Base-by-base conservation (phyloP, 164 flowering plant genomes). In the Hamamelis virginiana region DNA sequence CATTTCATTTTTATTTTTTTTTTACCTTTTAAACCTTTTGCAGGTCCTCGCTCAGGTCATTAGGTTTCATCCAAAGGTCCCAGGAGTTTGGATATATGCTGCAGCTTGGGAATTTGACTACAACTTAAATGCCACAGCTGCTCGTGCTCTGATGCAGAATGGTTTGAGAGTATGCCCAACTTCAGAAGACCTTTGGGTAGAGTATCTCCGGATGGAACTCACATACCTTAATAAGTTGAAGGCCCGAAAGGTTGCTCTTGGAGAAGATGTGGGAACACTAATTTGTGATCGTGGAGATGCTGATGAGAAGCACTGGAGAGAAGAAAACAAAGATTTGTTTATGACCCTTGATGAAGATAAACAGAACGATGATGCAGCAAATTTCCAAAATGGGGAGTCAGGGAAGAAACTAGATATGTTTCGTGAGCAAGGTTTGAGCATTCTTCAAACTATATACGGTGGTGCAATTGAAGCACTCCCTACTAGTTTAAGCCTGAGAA, bases 61-160 rank as follows among this genome's bases (percentile, higher is more conserved):
- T 16, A 86, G 93, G 75, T 89, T 84, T 75, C 98, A 95, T 76
- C 97, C 99, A 1, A 95, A 89, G 73, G 90, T 88, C 9, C 96
- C 98, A 13, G 94, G 89, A 68, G 86, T 91, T 41, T 95, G 97
- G 97, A 90, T 95, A 15, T 95, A 95, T 82, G 96, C 96, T 65
- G 99, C 99, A 12, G 89, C 94, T 62, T 95, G 98, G 98, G 92
- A 95, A 69, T 92, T 92, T 72, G 98, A 91, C 69, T 81, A 82
- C 71, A 92, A 90, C 69, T 76, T 86, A 55, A 90, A 92, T 78
- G 90, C 79, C 11, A 66, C 75, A 9, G 89, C 97, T 64, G 97
- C 97, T 11, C 93, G 96, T 66, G 87, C 92, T 67, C 86, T 92
- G 1, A 92, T 95, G 99, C 91, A 82, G 67, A 86, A 72, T 53